Evolutionary conservation across 441 rosid genomes (phyloP).

Genomic region (Gossypium davidsonii): DNA sequence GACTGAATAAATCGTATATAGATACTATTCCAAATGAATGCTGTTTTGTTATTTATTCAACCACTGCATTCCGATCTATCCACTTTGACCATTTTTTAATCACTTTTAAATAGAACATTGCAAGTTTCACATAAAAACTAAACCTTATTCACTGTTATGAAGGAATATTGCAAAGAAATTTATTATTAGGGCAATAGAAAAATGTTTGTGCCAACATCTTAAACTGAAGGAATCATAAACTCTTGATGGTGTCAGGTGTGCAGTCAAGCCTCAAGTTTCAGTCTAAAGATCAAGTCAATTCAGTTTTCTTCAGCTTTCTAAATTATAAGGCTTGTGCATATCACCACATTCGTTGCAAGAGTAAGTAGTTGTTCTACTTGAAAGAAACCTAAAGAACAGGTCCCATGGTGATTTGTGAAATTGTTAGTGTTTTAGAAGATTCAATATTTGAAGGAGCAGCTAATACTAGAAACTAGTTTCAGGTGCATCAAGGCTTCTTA

Average conservation of each 20-base stretch:
- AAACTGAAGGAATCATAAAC: background rate
- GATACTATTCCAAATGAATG: background rate
- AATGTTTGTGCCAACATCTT: background rate
- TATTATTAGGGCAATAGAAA: background rate
- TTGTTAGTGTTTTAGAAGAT: background rate
- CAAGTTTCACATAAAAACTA: background rate
- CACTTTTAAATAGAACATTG: background rate
- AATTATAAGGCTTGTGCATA: background rate
- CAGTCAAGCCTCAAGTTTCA: constrained; percentile 1
- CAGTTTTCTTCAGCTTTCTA: constrained; percentile 4
- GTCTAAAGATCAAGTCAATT: background rate
- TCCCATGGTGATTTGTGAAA: background rate
- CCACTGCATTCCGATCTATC: background rate
- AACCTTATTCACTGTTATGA: background rate
- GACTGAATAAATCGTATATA: background rate
- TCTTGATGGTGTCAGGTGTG: background rate
- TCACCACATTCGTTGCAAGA: background rate
- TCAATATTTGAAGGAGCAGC: background rate
- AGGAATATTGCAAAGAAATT: background rate
- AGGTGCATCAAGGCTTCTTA: background rate
- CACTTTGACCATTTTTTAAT: background rate
- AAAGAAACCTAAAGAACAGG: background rate
- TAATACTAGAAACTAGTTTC: background rate
- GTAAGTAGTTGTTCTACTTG: background rate
- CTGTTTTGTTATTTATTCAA: background rate